Evolutionary conservation across 129 eudicot genomes (phyloP).

Genomic region (Scalesia atractyloides): DNA sequence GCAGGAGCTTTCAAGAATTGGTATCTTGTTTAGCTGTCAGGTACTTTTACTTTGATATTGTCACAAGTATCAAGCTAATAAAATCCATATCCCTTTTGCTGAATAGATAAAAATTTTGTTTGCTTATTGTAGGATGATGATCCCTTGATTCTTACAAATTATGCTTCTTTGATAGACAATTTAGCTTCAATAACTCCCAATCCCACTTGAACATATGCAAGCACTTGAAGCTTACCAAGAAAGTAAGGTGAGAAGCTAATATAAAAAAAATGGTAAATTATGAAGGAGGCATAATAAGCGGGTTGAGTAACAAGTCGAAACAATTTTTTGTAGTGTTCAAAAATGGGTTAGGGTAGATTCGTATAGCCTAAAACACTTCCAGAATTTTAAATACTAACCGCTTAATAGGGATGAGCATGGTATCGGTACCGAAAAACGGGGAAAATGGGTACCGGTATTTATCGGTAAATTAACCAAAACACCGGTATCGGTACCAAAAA

Average conservation of each 20-base stretch:
- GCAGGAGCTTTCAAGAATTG: slow-evolving; percentile 77
- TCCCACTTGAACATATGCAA: slow-evolving; percentile 39
- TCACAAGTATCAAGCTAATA: background rate
- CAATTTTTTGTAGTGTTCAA: background rate
- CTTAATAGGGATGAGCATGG: no score
- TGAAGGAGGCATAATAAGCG: background rate
- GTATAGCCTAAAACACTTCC: background rate
- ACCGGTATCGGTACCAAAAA: no score
- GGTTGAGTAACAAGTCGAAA: background rate
- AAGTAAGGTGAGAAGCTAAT: slow-evolving; percentile 61
- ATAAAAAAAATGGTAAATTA: background rate
- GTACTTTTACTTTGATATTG: slow-evolving; percentile 18
- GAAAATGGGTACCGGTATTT: background rate
- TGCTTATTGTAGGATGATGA: slow-evolving; percentile 35
- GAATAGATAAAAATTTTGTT: background rate
- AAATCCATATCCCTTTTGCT: slow-evolving; percentile 9
- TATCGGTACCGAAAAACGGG: background rate
- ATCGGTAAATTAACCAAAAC: background rate
- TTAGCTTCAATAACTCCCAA: slow-evolving; percentile 44
- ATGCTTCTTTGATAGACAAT: slow-evolving; percentile 55
- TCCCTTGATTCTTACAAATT: slow-evolving; percentile 51
- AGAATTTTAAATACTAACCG: background rate
- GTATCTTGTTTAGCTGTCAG: slow-evolving; percentile 65
- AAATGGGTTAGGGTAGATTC: background rate
- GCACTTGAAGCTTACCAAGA: slow-evolving; percentile 81